Conservation (phyloP, 2,329 filamentous ascomycete genomes). For the Grosmannia penicillata region DNA sequence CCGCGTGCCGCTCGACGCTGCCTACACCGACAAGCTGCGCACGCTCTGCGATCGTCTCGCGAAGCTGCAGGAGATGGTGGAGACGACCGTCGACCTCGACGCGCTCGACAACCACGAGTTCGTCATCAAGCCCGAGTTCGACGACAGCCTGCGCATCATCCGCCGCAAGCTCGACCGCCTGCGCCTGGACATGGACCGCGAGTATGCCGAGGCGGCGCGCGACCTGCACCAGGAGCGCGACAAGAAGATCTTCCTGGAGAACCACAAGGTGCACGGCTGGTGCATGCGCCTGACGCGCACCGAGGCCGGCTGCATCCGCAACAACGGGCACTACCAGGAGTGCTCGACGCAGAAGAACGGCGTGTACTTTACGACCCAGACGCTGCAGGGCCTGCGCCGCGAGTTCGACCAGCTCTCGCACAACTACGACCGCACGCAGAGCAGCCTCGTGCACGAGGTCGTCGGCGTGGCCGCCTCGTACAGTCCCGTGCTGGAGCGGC, state of each 20-base stretch:
- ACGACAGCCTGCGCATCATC: constrained; percentile 76
- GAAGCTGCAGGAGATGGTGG: constrained; percentile 93
- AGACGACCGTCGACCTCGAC: constrained; percentile 91
- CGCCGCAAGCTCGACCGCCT: constrained; percentile 80
- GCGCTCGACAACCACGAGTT: constrained; percentile 95
- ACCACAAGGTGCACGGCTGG: constrained; percentile 90
- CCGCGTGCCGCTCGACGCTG: constrained; percentile 67
- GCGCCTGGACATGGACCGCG: constrained; percentile 65
- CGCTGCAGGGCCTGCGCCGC: constrained; percentile 63
- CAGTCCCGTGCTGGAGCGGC: constrained; percentile 76
- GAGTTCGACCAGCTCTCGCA: constrained; percentile 90
- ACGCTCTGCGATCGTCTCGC: constrained; percentile 64
- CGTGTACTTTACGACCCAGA: constrained; percentile 89
- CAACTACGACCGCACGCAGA: constrained; percentile 91
- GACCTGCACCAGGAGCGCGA: constrained; percentile 88
- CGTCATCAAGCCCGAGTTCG: constrained; percentile 97
- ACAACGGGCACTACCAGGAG: constrained; percentile 80
- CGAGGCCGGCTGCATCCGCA: constrained; percentile 85
- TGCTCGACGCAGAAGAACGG: constrained; percentile 98
- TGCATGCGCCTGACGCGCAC: constrained; percentile 87
- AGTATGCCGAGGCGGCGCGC: constrained; percentile 60
- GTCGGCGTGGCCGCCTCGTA: constrained; percentile 90
- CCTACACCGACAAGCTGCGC: constrained; percentile 74
- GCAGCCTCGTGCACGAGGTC: constrained; percentile 79
- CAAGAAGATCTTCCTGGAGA: constrained; percentile 97